A percentile compares a stretch with the other conserved stretches of the same genome.
phyloP scores from a whole-genome alignment of 2,329 filamentous ascomycete genomes.

The Cladosporium sp. region DNA sequence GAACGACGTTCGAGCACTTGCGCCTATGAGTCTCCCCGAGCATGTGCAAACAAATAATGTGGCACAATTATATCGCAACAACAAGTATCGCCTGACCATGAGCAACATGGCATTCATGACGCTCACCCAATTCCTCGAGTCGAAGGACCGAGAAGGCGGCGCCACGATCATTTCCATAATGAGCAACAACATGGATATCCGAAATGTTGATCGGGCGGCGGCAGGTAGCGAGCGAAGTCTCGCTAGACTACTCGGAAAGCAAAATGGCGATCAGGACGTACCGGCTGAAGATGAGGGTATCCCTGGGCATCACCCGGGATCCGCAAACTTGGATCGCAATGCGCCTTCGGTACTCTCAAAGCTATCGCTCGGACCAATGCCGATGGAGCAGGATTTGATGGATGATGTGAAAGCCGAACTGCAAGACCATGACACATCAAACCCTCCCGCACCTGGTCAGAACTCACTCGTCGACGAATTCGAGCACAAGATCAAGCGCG shows the following conservation, averaged over 20 bases:
- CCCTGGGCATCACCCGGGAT: slow-evolving; percentile 60
- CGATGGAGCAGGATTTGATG: slow-evolving; percentile 75
- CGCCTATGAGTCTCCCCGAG: slow-evolving; percentile 65
- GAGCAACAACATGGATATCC: slow-evolving; percentile 52
- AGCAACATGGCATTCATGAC: slow-evolving; percentile 77
- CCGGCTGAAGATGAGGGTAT: slow-evolving; percentile 64
- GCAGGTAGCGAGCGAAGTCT: slow-evolving; percentile 54
- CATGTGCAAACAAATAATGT: slow-evolving; percentile 71
- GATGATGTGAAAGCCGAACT: slow-evolving; percentile 83
- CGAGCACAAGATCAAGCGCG: slow-evolving; percentile 79
- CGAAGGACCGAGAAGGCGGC: slow-evolving; percentile 75
- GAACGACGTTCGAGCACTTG: slow-evolving; percentile 73
- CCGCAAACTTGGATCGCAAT: slow-evolving; percentile 53
- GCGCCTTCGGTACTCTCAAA: slow-evolving; percentile 53
- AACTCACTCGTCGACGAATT: slow-evolving; percentile 79
- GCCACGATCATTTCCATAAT: slow-evolving; percentile 71
- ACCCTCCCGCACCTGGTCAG: slow-evolving; percentile 65
- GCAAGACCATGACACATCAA: slow-evolving; percentile 72
- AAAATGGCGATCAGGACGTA: slow-evolving; percentile 49
- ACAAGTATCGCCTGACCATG: slow-evolving; percentile 86
- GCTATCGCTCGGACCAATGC: slow-evolving; percentile 72
- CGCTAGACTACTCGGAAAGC: slow-evolving; percentile 51
- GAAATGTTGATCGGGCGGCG: slow-evolving; percentile 51
- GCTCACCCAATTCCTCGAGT: slow-evolving; percentile 81
- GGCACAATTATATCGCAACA: slow-evolving; percentile 74